Evolutionary conservation across 306 rosid genomes (phyloP), one percentile per base, ranked within the genome.

Genomic region (Pyrus betulifolia): DNA sequence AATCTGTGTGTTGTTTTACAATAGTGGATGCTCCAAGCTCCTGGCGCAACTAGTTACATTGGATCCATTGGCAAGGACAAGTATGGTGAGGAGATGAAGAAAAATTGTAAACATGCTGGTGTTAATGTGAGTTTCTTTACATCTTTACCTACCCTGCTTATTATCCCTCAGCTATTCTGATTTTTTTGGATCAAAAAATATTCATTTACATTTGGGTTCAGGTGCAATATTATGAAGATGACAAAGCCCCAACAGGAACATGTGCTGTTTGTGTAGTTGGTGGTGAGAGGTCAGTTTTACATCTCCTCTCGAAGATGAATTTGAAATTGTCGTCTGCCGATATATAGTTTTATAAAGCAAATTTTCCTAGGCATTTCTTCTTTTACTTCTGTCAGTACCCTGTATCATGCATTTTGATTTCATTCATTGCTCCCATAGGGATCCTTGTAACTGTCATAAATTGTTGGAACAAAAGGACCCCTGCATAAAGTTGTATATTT

Each of bases 1-100:
- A 71, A 46, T 51, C 68, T 30, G 1, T 71, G 67, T 30, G n/a
- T 19, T 35, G 57, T 80, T 51, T 17, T 85, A 28, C 28, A 71
- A 21, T 55, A 95, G 97, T 95, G 99, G 97, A 52, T 95, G 89
- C 93, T 95, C 78, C 97, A 95, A 91, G 77, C 31, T 65, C 93
- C 97, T 31, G 91, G 92, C 55, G 97, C 97, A 74, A 90, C 99
- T 40, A 82, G 96, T 82, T 95, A 85, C 85, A 95, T 95, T 1
- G 99, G 99, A 62, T 85, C 89, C 87, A 92, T 95, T 35, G 97
- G 99, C 74, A 95, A 92, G 90, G 97, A 95, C 86, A 92, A 90
- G 76, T 95, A 74, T 74, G 99, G 97, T 12, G 97, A 91, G 85
- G 92, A 84, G 86, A 92, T 95, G 99, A 89, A 86, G 81, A 90